Evolutionary conservation across 169 alveolate species (phyloP), one percentile per base, ranked within the genome.

Genomic region (Haemoproteus tartakovskyi): DNA sequence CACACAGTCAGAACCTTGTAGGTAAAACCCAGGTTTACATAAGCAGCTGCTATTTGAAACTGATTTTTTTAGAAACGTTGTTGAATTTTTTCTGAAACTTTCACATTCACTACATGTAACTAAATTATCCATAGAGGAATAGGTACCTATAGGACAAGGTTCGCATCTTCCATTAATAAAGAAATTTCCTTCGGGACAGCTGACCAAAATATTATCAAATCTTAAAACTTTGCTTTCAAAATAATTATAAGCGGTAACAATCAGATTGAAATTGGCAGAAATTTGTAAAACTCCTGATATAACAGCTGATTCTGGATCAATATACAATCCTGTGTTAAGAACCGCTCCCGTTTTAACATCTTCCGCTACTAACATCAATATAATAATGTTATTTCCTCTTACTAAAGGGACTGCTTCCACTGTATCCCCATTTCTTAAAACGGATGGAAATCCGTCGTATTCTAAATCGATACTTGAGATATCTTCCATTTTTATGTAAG

Each of bases 141-240:
- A 91, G 9, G 87, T 37, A 5, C 93, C 94, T 3, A 78, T 12
- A 14, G 93, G 91, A 52, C 95, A 91, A 18, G 43, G 78, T n/a
- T 21, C 45, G 48, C 95, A 91, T 41, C 45, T 67, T 18, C 81
- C 62, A 2, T 37, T 48, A 26, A 60, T 26, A 57, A 22, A 79
- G 64, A 56, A 86, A 57, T 60, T 64, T 24, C 95, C 95, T 30
- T 90, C 90, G 3, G 80, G 62, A 80, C 95, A 91, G 4, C 59
- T 4, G 26, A 86, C 38, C 26, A 67, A 21, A 36, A 74, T 24
- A 2, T 51, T 54, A 18, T 61, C 12, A 29, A 79, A 57, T 2
- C 22, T 18, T 24, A 56, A 50, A 8, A 24, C 18, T 37, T 40
- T 46, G 1, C 78, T 12, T 46, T 62, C 79, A 74, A 87, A 60